A percentile compares a stretch with the other conserved stretches of the same genome.
These are phyloP conservation scores for Ophiostoma sp. DNA, from an alignment of 2,329 filamentous ascomycete genomes.

Conservation along the genomic window DNA sequence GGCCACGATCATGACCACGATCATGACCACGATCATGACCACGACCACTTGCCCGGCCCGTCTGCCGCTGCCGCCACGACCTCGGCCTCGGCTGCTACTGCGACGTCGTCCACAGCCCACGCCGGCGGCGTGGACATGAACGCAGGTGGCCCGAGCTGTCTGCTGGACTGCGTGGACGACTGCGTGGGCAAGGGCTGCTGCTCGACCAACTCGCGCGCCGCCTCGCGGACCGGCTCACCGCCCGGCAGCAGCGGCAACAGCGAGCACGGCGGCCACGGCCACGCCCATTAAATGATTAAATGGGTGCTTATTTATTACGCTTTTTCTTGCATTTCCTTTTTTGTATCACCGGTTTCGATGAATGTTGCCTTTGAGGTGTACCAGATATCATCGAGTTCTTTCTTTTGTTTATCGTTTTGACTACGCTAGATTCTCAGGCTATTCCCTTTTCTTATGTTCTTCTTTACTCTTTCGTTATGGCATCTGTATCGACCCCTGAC, in stretches of 20 bases:
- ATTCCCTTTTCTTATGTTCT: constrained; percentile 1
- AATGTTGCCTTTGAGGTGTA: neutral
- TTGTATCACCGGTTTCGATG: neutral
- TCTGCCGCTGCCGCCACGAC: neutral
- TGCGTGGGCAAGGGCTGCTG: constrained; percentile 46
- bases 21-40: neutral
- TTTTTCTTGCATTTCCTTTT: too few relatives aligned
- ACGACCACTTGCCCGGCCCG: neutral
- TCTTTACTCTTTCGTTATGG: neutral
- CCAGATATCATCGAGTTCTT: neutral
- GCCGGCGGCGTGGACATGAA: constrained; percentile 26
- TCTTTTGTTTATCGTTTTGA: neutral
- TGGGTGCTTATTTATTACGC: too few relatives aligned
- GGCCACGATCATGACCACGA: constrained; percentile 26
- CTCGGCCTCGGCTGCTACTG: neutral
- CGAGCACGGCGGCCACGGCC: constrained; percentile 28
- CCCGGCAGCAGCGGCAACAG: constrained; percentile 36
- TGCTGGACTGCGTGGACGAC: constrained; percentile 49
- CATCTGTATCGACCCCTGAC: neutral
- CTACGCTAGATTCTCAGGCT: neutral
- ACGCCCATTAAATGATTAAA: constrained; percentile 23
- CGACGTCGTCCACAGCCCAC: constrained; percentile 22
- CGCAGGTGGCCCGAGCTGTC: constrained; percentile 34
- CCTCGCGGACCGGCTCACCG: constrained; percentile 30
- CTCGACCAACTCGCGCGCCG: constrained; percentile 34